These are phyloP conservation scores for Venustampulla echinocandica DNA, from an alignment of 495 filamentous ascomycete species.

Conservation along the genomic window DNA sequence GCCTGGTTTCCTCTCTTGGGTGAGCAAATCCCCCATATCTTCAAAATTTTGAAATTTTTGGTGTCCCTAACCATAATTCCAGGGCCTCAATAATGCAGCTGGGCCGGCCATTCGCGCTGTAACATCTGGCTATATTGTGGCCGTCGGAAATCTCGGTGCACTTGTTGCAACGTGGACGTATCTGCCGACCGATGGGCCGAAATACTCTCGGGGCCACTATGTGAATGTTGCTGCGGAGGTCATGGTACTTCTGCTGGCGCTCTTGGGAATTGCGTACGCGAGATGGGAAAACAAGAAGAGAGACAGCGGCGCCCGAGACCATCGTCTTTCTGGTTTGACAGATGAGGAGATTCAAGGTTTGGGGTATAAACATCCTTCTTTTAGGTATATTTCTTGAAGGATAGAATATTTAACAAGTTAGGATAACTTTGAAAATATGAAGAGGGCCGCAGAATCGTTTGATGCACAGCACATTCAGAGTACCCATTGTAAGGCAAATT, in stretches of 20 bases:
- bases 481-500: too few species aligned
- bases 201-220: conserved; percentile 52
- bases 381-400: conserved; percentile 36
- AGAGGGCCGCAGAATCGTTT: too few species aligned
- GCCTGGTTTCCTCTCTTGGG: conserved; percentile 79
- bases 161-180: conserved; percentile 83
- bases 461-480: too few species aligned
- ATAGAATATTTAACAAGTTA: too few species aligned
- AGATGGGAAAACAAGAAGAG: conserved; percentile 43
- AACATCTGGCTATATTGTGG: conserved; percentile 77
- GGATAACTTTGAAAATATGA: too few species aligned
- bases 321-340: conserved; percentile 41
- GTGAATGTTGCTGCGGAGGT: conserved; percentile 49
- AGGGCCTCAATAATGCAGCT: conserved; percentile 81
- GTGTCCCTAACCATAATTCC: too few species aligned
- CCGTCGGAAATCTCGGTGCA: conserved; percentile 82
- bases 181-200: conserved; percentile 55
- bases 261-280: conserved; percentile 44
- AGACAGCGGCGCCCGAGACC: conserved; percentile 40
- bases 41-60: too few species aligned
- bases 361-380: conserved; percentile 46
- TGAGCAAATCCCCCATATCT: too few species aligned
- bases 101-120: conserved; percentile 75
- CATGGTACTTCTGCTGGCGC: conserved; percentile 30
- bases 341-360: conserved; percentile 37